phyloP scores from a whole-genome alignment of 73 alveolate species.

The Paramecium sexaurelia region DNA sequence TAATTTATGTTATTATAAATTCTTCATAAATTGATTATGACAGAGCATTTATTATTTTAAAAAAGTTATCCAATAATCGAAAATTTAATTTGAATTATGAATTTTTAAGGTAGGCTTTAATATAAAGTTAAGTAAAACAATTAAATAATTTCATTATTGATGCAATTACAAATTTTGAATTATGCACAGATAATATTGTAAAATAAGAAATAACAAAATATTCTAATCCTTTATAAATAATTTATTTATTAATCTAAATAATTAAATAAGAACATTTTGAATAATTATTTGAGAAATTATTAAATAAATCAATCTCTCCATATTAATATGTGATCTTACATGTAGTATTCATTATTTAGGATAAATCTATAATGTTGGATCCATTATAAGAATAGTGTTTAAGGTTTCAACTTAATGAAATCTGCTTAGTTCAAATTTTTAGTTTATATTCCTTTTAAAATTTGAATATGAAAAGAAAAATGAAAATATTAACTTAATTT shows the following conservation, averaged over 20 bases:
- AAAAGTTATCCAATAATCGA: neutral
- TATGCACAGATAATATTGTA: neutral
- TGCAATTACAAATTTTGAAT: neutral
- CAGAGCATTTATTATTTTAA: neutral
- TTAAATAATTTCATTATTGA: neutral
- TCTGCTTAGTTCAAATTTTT: neutral
- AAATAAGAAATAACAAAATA: neutral
- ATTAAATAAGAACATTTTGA: neutral
- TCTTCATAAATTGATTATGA: neutral
- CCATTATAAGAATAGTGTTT: neutral
- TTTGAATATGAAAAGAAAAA: neutral
- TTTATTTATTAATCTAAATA: neutral
- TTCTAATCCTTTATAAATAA: neutral
- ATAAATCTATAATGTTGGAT: neutral
- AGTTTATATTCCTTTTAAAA: conserved; percentile 25
- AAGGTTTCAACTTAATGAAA: conserved; percentile 3
- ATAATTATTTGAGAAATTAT: neutral
- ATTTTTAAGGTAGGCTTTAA: neutral
- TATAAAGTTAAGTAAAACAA: neutral
- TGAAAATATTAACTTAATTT: neutral
- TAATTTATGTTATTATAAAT: neutral
- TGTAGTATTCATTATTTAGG: neutral
- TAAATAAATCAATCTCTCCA: neutral
- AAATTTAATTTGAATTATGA: neutral
- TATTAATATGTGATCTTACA: conserved; percentile 13